Base-by-base conservation (phyloP, 169 alveolate genomes). In the Plasmodium sp. region DNA sequence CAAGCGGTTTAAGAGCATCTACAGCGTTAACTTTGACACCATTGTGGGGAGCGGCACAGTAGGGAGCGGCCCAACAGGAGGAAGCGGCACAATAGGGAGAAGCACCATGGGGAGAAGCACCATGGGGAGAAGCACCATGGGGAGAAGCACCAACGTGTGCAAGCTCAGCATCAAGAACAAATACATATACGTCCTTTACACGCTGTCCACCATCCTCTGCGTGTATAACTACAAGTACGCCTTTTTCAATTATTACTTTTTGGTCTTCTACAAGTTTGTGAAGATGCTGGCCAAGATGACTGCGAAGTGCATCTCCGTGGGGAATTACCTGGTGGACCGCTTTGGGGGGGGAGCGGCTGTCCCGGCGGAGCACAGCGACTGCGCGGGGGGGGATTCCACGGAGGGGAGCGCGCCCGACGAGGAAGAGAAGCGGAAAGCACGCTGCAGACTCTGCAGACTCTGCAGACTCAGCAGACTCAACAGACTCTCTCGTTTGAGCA, bases 231-330 rank as follows among this genome's bases (percentile, higher is more conserved):
- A 80, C 72, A 80, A 80, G 18, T 90, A 80, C 73, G 90, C 94
- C 18, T 90, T 90, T 58, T 80, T 90, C 43, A 90, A 67, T 90
- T 90, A 90, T 22, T 90, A 90, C 14, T 90, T 90, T 80, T 62
- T 90, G 5, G 62, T 58, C 41, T 90, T 90, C 27, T 90, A 90
- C 51, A 90, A 90, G 43, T 9, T 56, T 58, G 83, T 90, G 18
- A 90, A 90, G 51, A 79, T 90, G 27, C 22, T 90, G 56, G 86
- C 94, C 14, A 80, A 39, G 16, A 43, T 90, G 39, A 39, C 85
- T 5, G 88, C 73, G 0, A 90, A 67, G 43, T 58, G 67, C 12
- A 36, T 79, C 41, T n/a, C 43, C 10, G 41, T 80, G 3, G 73
- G 80, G 27, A 79, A 80, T 45, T 62, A 67, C 3, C 18, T 90